A percentile compares a stretch with the other conserved stretches of the same genome.
These are phyloP conservation scores for Diatrype stigma DNA, from an alignment of 2,329 filamentous ascomycete species.

Conservation along the genomic window DNA sequence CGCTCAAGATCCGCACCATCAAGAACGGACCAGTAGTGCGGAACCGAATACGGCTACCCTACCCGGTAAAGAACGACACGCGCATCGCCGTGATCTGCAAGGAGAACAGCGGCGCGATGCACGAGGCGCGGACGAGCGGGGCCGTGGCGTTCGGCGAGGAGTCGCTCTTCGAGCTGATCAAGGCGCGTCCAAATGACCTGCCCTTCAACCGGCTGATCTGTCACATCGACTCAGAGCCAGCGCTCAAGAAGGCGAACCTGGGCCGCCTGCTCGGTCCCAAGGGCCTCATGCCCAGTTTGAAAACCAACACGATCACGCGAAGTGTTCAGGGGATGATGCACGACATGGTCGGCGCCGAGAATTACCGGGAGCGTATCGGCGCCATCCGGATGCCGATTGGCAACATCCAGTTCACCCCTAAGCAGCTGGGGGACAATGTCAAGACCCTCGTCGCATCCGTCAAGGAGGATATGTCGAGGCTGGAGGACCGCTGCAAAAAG, in stretches of 20 bases:
- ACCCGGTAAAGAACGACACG: constrained; percentile 83
- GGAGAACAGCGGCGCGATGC: constrained; percentile 70
- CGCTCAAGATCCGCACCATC: constrained; percentile 75
- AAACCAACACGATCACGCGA: constrained; percentile 83
- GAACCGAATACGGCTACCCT: constrained; percentile 81
- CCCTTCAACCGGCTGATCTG: constrained; percentile 88
- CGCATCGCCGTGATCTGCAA: constrained; percentile 88
- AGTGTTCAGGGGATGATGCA: constrained; percentile 71
- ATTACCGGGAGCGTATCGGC: constrained; percentile 82
- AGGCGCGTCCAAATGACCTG: constrained; percentile 63
- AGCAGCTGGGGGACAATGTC: constrained; percentile 81
- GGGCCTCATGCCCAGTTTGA: constrained; percentile 87
- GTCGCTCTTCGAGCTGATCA: constrained; percentile 74
- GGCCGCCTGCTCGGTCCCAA: constrained; percentile 81
- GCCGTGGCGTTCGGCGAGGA: constrained; percentile 83
- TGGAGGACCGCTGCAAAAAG: constrained; percentile 65
- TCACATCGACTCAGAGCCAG: constrained; percentile 71
- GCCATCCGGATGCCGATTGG: constrained; percentile 88
- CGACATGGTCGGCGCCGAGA: constrained; percentile 77
- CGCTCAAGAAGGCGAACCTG: constrained; percentile 75
- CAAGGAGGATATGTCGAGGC: constrained; percentile 67
- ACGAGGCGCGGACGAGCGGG: constrained; percentile 71
- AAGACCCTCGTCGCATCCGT: constrained; percentile 70
- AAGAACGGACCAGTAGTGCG: constrained; percentile 85
- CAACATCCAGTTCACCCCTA: constrained; percentile 82